These are phyloP conservation scores for Lotmaria passim DNA, from an alignment of 208 protist genomes.

Conservation along the genomic window DNA sequence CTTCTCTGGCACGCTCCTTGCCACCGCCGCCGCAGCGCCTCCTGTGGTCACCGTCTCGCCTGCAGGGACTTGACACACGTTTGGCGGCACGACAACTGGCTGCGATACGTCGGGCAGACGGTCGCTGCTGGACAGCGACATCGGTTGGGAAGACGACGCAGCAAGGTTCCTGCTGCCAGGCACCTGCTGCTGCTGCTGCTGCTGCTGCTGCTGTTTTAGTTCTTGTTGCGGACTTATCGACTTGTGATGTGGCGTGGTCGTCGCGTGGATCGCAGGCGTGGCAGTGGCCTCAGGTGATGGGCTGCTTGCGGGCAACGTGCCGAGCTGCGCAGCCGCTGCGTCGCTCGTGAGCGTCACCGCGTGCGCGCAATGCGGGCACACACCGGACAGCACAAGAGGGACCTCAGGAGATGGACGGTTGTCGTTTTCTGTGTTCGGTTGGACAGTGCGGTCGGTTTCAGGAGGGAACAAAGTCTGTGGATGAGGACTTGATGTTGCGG, in stretches of 20 bases:
- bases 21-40: not conserved
- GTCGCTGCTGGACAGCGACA: slow-evolving; percentile 6
- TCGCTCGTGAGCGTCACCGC: slow-evolving; percentile 10
- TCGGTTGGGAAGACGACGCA: not conserved
- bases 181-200: no score
- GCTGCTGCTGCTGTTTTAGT: no score
- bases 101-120: slow-evolving; percentile 1
- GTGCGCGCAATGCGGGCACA: slow-evolving; percentile 24
- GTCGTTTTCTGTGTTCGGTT: not conserved
- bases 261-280: not conserved
- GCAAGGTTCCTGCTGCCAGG: not conserved
- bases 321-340: not conserved
- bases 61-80: not conserved
- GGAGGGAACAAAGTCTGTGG: not conserved
- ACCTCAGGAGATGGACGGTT: not conserved
- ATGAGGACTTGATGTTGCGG: not conserved
- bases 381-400: not conserved
- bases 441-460: not conserved
- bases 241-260: no score
- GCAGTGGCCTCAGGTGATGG: not conserved
- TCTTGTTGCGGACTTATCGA: no score
- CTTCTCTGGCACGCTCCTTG: no score
- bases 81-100: not conserved
- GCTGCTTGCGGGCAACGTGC: not conserved
- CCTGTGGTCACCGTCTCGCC: not conserved